Percentiles rank a stretch among this genome's conserved stretches.
Conservation (phyloP, 2,329 filamentous ascomycete genomes). For the Xylaria polymorpha region DNA sequence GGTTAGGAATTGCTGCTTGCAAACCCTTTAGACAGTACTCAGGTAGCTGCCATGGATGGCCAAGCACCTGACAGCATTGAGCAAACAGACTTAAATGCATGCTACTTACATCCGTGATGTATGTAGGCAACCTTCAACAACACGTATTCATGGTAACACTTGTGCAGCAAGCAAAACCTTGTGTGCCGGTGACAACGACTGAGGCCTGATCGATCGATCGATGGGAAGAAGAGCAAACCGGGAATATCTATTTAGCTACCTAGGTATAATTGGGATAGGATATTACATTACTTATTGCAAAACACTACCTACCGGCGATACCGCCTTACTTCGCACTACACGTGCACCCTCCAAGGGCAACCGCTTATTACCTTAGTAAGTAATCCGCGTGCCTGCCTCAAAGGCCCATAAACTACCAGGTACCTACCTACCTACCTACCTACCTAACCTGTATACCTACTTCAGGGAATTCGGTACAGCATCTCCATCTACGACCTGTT, state of each 20-base stretch:
- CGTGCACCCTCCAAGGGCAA: neutral
- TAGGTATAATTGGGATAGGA: neutral
- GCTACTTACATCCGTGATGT: neutral
- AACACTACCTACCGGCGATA: constrained; percentile 17
- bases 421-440: no score
- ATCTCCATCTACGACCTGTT: neutral
- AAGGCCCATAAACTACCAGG: neutral
- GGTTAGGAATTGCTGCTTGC: no score
- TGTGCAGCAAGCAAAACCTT: neutral
- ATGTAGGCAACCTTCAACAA: constrained; percentile 1
- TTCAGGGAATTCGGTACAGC: neutral
- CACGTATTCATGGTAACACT: neutral
- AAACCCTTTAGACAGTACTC: no score
- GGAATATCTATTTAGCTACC: neutral
- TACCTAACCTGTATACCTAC: neutral
- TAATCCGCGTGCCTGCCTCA: neutral
- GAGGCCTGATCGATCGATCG: neutral
- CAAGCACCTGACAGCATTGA: neutral
- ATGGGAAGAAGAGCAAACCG: neutral
- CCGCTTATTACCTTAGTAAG: neutral
- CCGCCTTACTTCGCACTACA: constrained; percentile 17
- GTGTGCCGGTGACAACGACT: neutral
- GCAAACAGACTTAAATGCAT: constrained; percentile 1
- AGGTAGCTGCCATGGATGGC: neutral
- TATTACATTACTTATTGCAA: neutral